Evolutionary conservation across 495 filamentous ascomycete genomes (phyloP), one percentile per base, ranked within the genome.

Genomic region (Sphaerosporella brunnea): DNA sequence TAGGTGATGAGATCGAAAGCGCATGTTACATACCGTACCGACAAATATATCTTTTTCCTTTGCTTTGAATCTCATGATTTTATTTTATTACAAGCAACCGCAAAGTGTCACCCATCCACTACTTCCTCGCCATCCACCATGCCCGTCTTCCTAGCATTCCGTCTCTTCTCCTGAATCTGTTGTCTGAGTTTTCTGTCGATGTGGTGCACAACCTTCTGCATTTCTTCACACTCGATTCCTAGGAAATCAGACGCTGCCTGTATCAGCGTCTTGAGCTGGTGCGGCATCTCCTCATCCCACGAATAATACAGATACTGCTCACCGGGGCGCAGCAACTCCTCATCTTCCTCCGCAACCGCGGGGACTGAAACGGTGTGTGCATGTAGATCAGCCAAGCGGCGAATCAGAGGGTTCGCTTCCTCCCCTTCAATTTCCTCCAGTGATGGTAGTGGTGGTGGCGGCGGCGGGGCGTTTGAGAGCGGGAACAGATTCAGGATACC

Each of bases 131-230:
- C 57, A 37, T 42, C 49, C 36, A 51, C 55, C 52, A 52, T 49
- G 42, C 35, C 51, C 23, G 51, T 54, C 47, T 58, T 63, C 47
- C 59, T 68, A 35, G 56, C 59, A 45, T 53, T 63, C 51, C 56
- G 52, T 23, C 47, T 52, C 39, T 58, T 47, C 16, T 57, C 58
- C 40, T 47, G 67, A 40, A 58, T 48, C 8, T 57, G 64, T 40
- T 68, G 64, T 5, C 63, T 67, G 28, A 66, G 65, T 57, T 72
- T 73, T 37, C 66, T 65, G 42, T 74, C 72, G 21, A 75, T 61
- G 36, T 66, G 64, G 47, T 62, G 70, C 15, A 77, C 61, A n/a
- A 73, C 61, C 45, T 68, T 67, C 34, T 63, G 64, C 24, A 69
- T 68, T 49, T 69, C 68, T 21, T 63, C 62, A 23, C 64, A 52